Conservation (phyloP, 352 stramenopile species). For the Phytophthora vignae region DNA sequence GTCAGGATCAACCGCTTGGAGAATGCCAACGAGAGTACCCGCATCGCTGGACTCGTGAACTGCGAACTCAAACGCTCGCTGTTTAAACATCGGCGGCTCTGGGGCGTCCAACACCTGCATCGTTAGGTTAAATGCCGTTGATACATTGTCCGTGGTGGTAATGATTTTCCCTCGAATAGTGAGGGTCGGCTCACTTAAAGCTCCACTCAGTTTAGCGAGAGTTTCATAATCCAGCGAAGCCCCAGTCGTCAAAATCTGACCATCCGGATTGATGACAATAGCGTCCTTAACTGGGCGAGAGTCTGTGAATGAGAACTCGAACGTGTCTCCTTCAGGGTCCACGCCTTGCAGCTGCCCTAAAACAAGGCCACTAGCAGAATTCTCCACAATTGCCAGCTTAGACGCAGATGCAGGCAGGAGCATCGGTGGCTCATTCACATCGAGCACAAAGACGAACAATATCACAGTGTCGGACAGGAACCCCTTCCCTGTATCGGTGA, state of each 20-base stretch:
- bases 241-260: constrained; percentile 20
- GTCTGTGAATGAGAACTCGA: constrained; percentile 45
- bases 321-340: constrained; percentile 59
- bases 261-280: constrained; percentile 19
- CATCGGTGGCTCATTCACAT: constrained; percentile 57
- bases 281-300: constrained; percentile 35
- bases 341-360: constrained; percentile 48
- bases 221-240: constrained; percentile 32
- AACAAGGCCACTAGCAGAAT: constrained; percentile 21
- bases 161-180: constrained; percentile 21
- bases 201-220: constrained; percentile 10
- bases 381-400: constrained; percentile 47
- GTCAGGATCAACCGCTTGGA: constrained; percentile 53
- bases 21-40: constrained; percentile 44
- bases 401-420: constrained; percentile 39
- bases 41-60: constrained; percentile 51
- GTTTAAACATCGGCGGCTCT: constrained; percentile 26
- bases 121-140: constrained; percentile 26
- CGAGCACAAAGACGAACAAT: constrained; percentile 51
- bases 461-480: constrained; percentile 53
- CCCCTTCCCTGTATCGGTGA: constrained; percentile 54
- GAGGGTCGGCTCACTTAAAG: constrained; percentile 18
- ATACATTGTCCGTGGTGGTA: constrained; percentile 4
- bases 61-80: constrained; percentile 26
- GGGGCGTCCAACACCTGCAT: constrained; percentile 23